A percentile compares a stretch with the other conserved stretches of the same genome.
Conservation (phyloP, 208 protist species). For the Trypanosoma caninum region DNA sequence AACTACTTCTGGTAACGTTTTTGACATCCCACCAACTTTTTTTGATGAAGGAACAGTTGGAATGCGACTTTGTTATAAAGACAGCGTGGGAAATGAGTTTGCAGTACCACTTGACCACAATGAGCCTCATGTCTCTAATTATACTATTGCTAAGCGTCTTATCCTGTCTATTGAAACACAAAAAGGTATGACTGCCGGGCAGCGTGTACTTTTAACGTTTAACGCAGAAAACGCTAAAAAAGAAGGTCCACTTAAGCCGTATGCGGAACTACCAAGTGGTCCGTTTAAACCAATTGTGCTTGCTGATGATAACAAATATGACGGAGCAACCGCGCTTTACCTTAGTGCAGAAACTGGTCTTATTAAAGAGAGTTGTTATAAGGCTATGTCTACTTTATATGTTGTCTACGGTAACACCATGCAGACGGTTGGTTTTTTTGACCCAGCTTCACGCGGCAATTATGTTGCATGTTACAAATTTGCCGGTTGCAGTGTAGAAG, state of each 20-base stretch:
- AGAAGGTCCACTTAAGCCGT: conserved; percentile 22
- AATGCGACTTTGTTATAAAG: conserved; percentile 78
- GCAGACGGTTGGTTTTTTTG: conserved; percentile 64
- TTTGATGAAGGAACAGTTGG: conserved; percentile 47
- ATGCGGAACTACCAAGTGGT: conserved; percentile 22
- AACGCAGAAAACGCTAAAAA: conserved; percentile 25
- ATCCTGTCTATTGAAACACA: conserved; percentile 27
- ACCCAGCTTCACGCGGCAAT: conserved; percentile 35
- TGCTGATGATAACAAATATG: conserved; percentile 59
- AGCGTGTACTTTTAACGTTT: conserved; percentile 65
- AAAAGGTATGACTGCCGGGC: conserved; percentile 44
- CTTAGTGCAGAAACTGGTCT: conserved; percentile 36
- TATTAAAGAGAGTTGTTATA: conserved; percentile 62
- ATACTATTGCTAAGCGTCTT: conserved; percentile 43
- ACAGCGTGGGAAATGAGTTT: conserved; percentile 75
- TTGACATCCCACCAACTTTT: conserved; percentile 45
- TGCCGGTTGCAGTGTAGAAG: conserved; percentile 59
- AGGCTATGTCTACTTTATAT: conserved; percentile 15
- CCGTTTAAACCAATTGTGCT: conserved; percentile 55
- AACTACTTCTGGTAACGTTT: conserved; percentile 11
- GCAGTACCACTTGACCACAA: conserved; percentile 56
- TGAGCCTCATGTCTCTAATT: conserved; percentile 27
- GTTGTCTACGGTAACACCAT: conserved; percentile 40
- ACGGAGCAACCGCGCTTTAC: conserved; percentile 45
- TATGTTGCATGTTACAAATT: conserved; percentile 74